Percentiles rank a stretch among this genome's conserved stretches.
Conservation (phyloP, 1,284 basidiomycete species). For the Peniophora sp. region DNA sequence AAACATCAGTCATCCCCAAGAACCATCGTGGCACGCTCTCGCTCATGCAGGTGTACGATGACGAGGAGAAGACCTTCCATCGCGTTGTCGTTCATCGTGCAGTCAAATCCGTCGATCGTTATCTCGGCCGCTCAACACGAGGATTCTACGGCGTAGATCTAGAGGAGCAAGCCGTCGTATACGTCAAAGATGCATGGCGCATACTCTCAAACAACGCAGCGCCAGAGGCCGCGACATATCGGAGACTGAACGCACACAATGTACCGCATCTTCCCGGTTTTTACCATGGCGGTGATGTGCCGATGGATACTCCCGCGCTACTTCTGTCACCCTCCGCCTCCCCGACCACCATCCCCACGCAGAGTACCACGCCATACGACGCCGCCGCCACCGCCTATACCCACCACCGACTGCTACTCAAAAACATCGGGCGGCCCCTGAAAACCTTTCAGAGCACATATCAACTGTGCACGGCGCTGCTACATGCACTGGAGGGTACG, state of each 20-base stretch:
- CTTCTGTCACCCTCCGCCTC: neutral
- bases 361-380: neutral
- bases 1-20: neutral
- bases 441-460: neutral
- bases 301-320: neutral
- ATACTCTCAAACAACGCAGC: neutral
- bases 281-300: slow-evolving; percentile 6
- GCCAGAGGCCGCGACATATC: slow-evolving; percentile 2
- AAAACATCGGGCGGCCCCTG: neutral
- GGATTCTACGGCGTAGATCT: slow-evolving; percentile 1
- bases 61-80: neutral
- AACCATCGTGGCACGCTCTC: neutral
- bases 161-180: neutral
- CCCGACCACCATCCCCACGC: neutral
- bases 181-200: slow-evolving; percentile 10
- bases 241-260: neutral
- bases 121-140: neutral
- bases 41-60: neutral
- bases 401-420: neutral
- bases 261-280: slow-evolving; percentile 4
- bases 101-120: neutral
- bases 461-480: neutral
- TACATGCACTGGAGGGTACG: neutral
- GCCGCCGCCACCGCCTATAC: neutral
- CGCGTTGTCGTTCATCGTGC: neutral